Evolutionary conservation across 2,329 filamentous ascomycete species (phyloP).

Genomic region (Sphaceloma murrayae): DNA sequence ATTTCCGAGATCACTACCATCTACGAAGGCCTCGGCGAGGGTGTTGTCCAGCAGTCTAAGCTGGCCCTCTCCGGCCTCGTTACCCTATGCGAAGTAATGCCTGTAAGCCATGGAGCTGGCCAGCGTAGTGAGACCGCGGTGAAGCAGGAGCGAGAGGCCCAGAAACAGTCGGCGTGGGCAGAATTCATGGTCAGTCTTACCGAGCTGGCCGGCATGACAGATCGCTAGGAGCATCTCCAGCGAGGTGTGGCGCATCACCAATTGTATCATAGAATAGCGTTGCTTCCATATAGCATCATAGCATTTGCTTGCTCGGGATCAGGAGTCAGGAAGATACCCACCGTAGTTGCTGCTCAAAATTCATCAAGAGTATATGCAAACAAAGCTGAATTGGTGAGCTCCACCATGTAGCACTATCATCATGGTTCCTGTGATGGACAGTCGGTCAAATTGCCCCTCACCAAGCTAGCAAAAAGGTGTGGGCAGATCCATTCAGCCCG

Average conservation of each 20-base stretch:
- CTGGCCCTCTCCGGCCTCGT: neutral
- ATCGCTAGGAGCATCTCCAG: constrained; percentile 7
- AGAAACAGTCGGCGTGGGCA: constrained; percentile 5
- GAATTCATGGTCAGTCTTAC: constrained; percentile 14
- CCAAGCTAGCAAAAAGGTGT: neutral
- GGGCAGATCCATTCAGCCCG: constrained; percentile 2
- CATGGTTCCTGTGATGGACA: neutral
- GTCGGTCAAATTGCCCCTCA: constrained; percentile 1
- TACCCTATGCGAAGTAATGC: no score
- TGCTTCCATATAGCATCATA: no score
- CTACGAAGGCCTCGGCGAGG: no score
- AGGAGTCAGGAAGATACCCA: neutral
- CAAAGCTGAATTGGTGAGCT: no score
- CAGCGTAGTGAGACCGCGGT: neutral
- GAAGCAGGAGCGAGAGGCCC: neutral
- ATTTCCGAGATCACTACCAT: no score
- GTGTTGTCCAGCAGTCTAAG: neutral
- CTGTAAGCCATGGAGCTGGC: neutral
- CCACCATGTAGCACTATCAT: neutral
- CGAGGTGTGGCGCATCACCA: no score
- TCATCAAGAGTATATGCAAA: no score
- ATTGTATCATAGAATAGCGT: no score
- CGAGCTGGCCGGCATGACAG: constrained; percentile 9
- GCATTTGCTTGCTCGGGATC: constrained; percentile 5
- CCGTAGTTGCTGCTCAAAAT: no score